Evolutionary conservation across 1,284 basidiomycete genomes (phyloP), one percentile per base, ranked within the genome.

Genomic region (Cutaneotrichosporon arboriforme): DNA sequence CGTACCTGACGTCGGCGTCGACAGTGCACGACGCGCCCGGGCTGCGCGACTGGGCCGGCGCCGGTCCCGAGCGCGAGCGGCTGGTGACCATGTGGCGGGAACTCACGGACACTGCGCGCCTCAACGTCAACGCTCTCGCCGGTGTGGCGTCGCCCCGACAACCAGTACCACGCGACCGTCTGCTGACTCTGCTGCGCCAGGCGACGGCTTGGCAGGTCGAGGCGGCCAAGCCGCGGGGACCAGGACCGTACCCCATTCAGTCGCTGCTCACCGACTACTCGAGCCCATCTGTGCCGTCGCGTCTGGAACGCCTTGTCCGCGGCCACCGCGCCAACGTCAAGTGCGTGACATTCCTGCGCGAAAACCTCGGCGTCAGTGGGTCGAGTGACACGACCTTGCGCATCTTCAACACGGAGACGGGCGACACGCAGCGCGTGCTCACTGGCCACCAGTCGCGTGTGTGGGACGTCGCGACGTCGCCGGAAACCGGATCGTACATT

Each of bases 21-120:
- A 73, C 77, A 0, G 77, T 79, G 2, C 76, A 77, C 46, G 78
- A 79, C 53, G 77, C 77, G 7, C 77, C 77, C 0, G 70, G 71
- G 0, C 75, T 79, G 51, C 62, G 73, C 7, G 70, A 76, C 40
- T 79, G 78, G 78, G 76, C 74, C 26, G 78, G 78, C 2, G 75
- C 66, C 0, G 68, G 62, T 1, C 66, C 67, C 0, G 72, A 73
- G 54, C 49, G 72, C 44, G 78, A 65, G 63, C 69, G 59, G 60
- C 68, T 61, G 63, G 67, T 67, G 8, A 67, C 9, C 23, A 74
- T 54, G 67, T 78, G 69, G 76, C 74, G 60, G 55, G 78, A 61
- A 65, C 66, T 58, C 52, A 74, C 64, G 22, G 64, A 69, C 41
- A 51, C 36, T 8, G 54, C 46, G 22, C 23, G 49, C 35, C 22